Evolutionary conservation across 2,329 filamentous ascomycete genomes (phyloP), one percentile per base, ranked within the genome.

Genomic region (Fusarium ramigenum): DNA sequence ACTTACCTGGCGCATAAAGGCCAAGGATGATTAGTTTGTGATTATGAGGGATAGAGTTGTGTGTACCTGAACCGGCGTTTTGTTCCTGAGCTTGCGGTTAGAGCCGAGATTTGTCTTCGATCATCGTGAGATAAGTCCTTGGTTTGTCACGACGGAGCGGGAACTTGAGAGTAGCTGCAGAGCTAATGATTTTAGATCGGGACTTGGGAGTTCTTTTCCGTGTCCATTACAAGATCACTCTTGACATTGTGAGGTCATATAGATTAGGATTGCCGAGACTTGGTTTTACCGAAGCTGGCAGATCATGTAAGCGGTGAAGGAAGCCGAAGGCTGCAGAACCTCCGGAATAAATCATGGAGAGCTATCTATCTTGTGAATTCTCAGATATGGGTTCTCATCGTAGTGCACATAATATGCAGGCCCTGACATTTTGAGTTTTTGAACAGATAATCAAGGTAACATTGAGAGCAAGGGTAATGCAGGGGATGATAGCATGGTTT

Each of bases 251-350:
- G 43, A 37, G 3, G 14, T 12, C 2, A n/a, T 42, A 9, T 7
- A 10, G 36, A 25, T 7, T 15, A 8, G 9, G n/a, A n/a, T 19
- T 49, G 42, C 15, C 15, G 23, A 59, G 42, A 39, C 8, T 15
- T 37, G 56, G 1, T 59, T 15, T 28, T 9, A 15, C 18, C 10
- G 19, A 37, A 1, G n/a, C 34, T 5, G 23, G 11, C 0, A 2
- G 28, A 4, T 8, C 3, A 3, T 10, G 2, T 3, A 10, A n/a
- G 11, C 0, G 9, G 11, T 3, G 21, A 25, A n/a, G n/a, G n/a
- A n/a, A n/a, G n/a, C n/a, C n/a, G n/a, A n/a, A n/a, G n/a, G n/a
- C n/a, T n/a, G n/a, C n/a, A n/a, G n/a, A n/a, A n/a, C n/a, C n/a
- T n/a, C n/a, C n/a, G n/a, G n/a, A n/a, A n/a, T n/a, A n/a, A n/a